Conservation (phyloP, 2,329 filamentous ascomycete species). For the Falciphora oryzae region DNA sequence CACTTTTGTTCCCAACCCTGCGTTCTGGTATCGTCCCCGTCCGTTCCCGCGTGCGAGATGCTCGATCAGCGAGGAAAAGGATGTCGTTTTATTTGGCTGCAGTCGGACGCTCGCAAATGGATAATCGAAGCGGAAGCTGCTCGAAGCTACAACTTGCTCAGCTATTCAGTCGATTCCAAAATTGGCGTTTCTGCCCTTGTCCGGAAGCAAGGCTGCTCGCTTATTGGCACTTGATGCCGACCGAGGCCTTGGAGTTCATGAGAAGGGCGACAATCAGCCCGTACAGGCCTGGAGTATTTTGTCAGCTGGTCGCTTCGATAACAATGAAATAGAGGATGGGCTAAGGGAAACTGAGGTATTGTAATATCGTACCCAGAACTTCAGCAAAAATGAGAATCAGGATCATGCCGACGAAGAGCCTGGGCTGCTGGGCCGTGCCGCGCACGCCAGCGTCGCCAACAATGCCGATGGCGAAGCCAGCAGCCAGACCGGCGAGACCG, state of each 20-base stretch:
- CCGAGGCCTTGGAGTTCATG: constrained; percentile 92
- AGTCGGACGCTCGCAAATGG: not conserved
- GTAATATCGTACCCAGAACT: constrained; percentile 73
- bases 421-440: constrained; percentile 76
- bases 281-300: constrained; percentile 72
- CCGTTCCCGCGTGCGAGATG: not conserved
- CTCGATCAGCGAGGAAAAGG: not conserved
- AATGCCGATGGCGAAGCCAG: constrained; percentile 82
- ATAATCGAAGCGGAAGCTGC: not conserved
- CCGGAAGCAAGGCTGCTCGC: not conserved
- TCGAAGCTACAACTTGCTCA: not conserved
- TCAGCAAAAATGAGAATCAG: constrained; percentile 99
- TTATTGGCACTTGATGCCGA: constrained; percentile 62
- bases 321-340: not conserved
- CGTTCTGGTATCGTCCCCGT: constrained; percentile 23
- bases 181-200: not conserved
- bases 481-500: constrained; percentile 76
- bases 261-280: constrained; percentile 97
- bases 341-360: constrained; percentile 16
- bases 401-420: constrained; percentile 96
- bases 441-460: constrained; percentile 85
- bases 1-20: constrained; percentile 9
- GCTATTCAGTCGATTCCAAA: not conserved
- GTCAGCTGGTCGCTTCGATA: not conserved
- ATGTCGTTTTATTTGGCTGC: not conserved